Percentiles rank a stretch among this genome's conserved stretches.
phyloP scores from a whole-genome alignment of 2,329 filamentous ascomycete genomes.

The Colletotrichum agaves region DNA sequence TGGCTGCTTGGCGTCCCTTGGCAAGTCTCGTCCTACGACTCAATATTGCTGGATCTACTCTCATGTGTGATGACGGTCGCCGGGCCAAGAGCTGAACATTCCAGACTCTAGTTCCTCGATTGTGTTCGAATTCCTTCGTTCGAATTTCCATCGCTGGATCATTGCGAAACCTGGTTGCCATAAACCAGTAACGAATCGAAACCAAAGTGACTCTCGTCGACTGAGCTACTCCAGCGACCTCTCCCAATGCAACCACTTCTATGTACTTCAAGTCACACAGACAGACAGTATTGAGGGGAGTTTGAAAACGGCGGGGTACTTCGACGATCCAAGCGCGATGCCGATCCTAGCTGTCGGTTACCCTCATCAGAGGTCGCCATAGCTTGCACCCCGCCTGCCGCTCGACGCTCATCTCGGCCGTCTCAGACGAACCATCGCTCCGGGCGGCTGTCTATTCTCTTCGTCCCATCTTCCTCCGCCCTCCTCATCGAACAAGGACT shows the following conservation, averaged over 20 bases:
- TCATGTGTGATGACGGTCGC: constrained; percentile 30
- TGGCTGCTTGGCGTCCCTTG: constrained; percentile 34
- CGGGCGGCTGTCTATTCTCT: constrained; percentile 13
- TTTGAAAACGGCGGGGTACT: constrained; percentile 2
- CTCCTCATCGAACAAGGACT: background rate
- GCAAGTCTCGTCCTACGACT: constrained; percentile 34
- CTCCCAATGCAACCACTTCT: background rate
- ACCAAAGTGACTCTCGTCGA: background rate
- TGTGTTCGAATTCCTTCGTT: constrained; percentile 17
- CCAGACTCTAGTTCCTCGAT: constrained; percentile 21
- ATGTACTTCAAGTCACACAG: background rate
- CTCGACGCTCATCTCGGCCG: constrained; percentile 1
- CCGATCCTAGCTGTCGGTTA: constrained; percentile 28
- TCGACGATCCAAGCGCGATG: constrained; percentile 34
- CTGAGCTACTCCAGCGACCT: background rate
- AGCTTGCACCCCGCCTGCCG: background rate
- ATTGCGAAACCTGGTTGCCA: background rate
- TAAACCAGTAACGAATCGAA: constrained; percentile 14
- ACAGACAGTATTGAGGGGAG: constrained; percentile 15
- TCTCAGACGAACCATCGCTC: constrained; percentile 16
- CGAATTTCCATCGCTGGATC: constrained; percentile 1
- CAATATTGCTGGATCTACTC: constrained; percentile 28
- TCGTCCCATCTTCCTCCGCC: background rate
- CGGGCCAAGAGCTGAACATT: constrained; percentile 4
- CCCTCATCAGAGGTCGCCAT: constrained; percentile 24